A percentile compares a stretch with the other conserved stretches of the same genome.
Evolutionary conservation across 1,284 basidiomycete species (phyloP).

Genomic region (Peniophora sp.): DNA sequence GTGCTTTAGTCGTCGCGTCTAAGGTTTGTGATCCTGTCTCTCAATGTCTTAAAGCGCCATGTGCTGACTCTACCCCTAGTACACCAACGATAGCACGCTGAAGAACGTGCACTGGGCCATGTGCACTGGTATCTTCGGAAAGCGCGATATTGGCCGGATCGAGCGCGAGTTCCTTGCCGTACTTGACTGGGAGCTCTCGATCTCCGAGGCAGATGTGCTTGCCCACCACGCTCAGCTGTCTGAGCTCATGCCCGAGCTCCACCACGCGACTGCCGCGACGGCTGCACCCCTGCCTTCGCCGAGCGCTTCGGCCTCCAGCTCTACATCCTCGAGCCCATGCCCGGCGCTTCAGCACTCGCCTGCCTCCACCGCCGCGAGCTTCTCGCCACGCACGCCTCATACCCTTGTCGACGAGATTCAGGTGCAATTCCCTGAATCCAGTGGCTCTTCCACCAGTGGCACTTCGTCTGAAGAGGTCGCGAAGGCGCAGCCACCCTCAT

Average conservation of each 20-base stretch:
- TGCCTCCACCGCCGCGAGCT: slow-evolving; percentile 6
- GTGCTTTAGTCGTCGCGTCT: slow-evolving; percentile 62
- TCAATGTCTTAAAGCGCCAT: slow-evolving; percentile 7
- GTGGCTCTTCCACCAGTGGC: too few species aligned
- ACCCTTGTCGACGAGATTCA: slow-evolving; percentile 1
- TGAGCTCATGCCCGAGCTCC: slow-evolving; percentile 11
- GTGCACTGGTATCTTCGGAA: slow-evolving; percentile 72
- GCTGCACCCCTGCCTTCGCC: slow-evolving; percentile 10
- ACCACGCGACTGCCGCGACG: slow-evolving; percentile 14
- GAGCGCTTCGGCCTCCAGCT: not conserved
- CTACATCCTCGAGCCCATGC: not conserved
- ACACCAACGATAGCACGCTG: slow-evolving; percentile 65
- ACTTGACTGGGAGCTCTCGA: slow-evolving; percentile 58
- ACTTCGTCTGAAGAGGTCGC: too few species aligned
- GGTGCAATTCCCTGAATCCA: too few species aligned
- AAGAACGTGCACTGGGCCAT: slow-evolving; percentile 75
- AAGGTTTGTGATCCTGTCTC: slow-evolving; percentile 40
- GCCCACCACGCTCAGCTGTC: slow-evolving; percentile 35
- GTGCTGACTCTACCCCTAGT: slow-evolving; percentile 31
- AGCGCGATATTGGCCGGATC: slow-evolving; percentile 68
- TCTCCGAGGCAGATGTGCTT: slow-evolving; percentile 57
- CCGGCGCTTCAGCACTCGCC: not conserved
- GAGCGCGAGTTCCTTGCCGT: slow-evolving; percentile 74
- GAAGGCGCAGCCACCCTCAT: too few species aligned
- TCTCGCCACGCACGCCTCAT: slow-evolving; percentile 11